Evolutionary conservation across 352 stramenopile genomes (phyloP).

Genomic region (Blastocystis hominis): DNA sequence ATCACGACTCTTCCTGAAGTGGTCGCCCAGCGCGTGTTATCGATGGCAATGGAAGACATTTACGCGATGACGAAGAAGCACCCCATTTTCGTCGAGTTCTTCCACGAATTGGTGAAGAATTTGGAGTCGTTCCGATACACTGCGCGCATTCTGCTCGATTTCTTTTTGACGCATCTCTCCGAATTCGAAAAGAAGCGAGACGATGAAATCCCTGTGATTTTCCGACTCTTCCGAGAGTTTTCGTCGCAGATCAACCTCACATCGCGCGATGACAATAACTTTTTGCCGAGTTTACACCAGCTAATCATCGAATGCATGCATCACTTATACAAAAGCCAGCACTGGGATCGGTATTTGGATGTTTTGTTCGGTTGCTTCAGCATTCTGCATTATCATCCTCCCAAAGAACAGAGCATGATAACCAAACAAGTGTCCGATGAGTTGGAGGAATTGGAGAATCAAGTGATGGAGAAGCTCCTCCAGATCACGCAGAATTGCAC

Average conservation of each 20-base stretch:
- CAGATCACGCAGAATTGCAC: slow-evolving; percentile 9
- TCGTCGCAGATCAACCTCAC: slow-evolving; percentile 19
- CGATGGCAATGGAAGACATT: neutral
- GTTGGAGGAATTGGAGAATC: neutral
- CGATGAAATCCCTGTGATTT: neutral
- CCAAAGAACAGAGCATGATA: neutral
- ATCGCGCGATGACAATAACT: neutral
- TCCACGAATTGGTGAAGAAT: neutral
- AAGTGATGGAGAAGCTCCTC: neutral
- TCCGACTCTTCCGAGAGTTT: neutral
- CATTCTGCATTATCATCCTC: neutral
- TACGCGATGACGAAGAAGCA: slow-evolving; percentile 19
- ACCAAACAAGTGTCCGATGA: neutral
- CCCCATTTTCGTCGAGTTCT: slow-evolving; percentile 42
- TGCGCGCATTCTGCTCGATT: neutral
- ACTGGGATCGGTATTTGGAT: slow-evolving; percentile 17
- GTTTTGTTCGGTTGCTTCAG: slow-evolving; percentile 39
- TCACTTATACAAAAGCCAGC: neutral
- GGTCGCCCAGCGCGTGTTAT: neutral
- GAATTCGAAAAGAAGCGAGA: neutral
- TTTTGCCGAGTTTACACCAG: neutral
- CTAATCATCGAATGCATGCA: slow-evolving; percentile 17
- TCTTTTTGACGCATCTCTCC: neutral
- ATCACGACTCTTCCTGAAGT: neutral
- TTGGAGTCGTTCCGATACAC: slow-evolving; percentile 2